These are phyloP conservation scores for Marchantia polymorpha DNA, from an alignment of 225 moss, liverwort and hornwort genomes.

Conservation along the genomic window DNA sequence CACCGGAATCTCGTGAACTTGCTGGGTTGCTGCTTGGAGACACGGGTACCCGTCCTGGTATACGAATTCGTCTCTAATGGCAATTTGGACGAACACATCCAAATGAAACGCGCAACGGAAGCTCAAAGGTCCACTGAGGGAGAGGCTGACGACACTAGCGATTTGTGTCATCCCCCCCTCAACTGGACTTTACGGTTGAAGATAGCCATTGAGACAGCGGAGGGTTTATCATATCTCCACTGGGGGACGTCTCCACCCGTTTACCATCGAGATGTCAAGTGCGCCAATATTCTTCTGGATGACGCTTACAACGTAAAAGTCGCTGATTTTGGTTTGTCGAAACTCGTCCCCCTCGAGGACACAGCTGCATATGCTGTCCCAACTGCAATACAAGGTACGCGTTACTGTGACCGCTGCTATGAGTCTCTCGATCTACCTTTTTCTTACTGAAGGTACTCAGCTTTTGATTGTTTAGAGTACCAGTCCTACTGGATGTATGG, in stretches of 20 bases:
- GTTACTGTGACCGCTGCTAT: neutral
- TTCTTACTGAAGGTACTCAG: too few species aligned
- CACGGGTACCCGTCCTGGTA: conserved; percentile 10
- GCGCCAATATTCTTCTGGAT: conserved; percentile 51
- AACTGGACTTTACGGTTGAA: conserved; percentile 34
- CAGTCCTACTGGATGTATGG: neutral
- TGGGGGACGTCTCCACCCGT: conserved; percentile 34
- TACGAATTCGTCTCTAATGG: conserved; percentile 24
- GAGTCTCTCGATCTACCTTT: too few species aligned
- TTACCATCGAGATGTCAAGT: conserved; percentile 53
- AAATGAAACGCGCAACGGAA: too few species aligned
- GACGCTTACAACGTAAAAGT: conserved; percentile 40
- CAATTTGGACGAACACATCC: conserved; percentile 12
- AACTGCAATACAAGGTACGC: conserved; percentile 30
- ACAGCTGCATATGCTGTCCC: conserved; percentile 46
- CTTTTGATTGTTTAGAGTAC: neutral
- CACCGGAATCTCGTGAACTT: conserved; percentile 25
- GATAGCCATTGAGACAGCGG: conserved; percentile 47
- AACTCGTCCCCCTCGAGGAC: conserved; percentile 24
- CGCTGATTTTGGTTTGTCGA: conserved; percentile 50
- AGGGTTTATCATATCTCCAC: conserved; percentile 48
- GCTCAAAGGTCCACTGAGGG: too few species aligned
- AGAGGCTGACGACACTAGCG: too few species aligned
- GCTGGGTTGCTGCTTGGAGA: conserved; percentile 30
- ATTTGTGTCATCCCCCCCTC: neutral